Evolutionary conservation across 2,329 filamentous ascomycete species (phyloP).

Genomic region (Penicillium italicum): DNA sequence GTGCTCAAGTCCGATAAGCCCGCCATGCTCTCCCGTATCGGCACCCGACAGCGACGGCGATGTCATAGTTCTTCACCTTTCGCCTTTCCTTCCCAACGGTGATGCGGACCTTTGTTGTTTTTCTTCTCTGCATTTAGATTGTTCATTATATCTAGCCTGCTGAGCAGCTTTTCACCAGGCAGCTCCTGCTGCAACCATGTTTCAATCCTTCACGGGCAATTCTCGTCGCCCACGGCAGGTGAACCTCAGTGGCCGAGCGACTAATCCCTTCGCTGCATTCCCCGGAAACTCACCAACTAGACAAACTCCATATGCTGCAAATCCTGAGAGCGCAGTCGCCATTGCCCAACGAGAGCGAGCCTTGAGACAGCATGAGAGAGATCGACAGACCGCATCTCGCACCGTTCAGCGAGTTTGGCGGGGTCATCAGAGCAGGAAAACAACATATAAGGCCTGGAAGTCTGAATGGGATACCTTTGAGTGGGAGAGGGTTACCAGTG

Average conservation of each 20-base stretch:
- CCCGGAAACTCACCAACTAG: conserved; percentile 50
- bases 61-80: conserved; percentile 28
- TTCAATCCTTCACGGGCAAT: conserved; percentile 84
- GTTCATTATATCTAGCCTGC: conserved; percentile 1
- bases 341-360: conserved; percentile 83
- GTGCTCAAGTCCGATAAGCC: conserved; percentile 23
- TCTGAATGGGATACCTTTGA: conserved; percentile 62
- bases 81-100: neutral
- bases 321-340: conserved; percentile 72
- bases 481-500: conserved; percentile 31
- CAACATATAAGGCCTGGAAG: conserved; percentile 57
- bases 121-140: conserved; percentile 14
- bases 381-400: conserved; percentile 68
- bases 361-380: conserved; percentile 74
- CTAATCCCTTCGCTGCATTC: conserved; percentile 69
- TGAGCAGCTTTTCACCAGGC: neutral
- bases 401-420: conserved; percentile 79
- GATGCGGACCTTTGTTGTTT: conserved; percentile 22
- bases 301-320: conserved; percentile 54
- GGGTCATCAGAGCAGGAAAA: conserved; percentile 63
- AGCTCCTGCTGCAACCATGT: conserved; percentile 57
- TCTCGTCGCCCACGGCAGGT: conserved; percentile 84
- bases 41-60: conserved; percentile 13
- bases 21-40: conserved; percentile 19
- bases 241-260: conserved; percentile 81